Evolutionary conservation across 2,329 filamentous ascomycete species (phyloP), one percentile per base, ranked within the genome.

Genomic region (Teratosphaeria epicoccoides): DNA sequence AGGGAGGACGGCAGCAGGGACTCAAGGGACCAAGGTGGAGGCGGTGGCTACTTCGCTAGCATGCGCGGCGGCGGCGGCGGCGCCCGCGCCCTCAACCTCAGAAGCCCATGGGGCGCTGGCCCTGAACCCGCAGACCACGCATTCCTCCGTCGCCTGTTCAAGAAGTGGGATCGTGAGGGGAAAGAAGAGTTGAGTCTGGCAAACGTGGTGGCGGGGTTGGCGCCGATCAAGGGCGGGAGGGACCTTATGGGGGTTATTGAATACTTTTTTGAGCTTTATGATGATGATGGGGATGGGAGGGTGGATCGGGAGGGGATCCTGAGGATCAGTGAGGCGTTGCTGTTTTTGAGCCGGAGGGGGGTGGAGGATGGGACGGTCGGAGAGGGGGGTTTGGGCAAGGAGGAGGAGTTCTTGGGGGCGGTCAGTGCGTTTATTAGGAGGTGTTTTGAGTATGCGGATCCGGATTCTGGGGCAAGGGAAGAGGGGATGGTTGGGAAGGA

Each of bases 171-270:
- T 65, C 78, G 81, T 4, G 85, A 90, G 55, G 81, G 81, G 49
- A 82, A 79, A 25, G 84, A 84, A 7, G 49, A 51, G 1, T 71
- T 98, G 56, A 94, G 84, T 17, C 73, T 98, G 47, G 89, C 95
- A 63, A 88, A 97, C 60, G 88, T 98, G 2, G 93, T 97, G 4
- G 85, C 85, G 17, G 93, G 93, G 0, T 75, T 98, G 45, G 90
- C 91, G 1, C 82, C 87, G 12, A 88, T 98, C 63, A 97, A 95
- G 68, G 91, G 93, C 7, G 89, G 86, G 51, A 84, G 85, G 46
- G 93, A 98, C 68, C 96, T 98, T 59, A 96, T 98, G 91, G 88
- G 88, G 25, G 93, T 87, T 53, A 97, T 98, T 64, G 93, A 84
- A 54, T 97, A 97, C 70, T 97, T 98, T 69, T 98, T 98, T 61